Base-by-base conservation (phyloP, 2,329 filamentous ascomycete genomes). In the Diaporthe vaccinii region DNA sequence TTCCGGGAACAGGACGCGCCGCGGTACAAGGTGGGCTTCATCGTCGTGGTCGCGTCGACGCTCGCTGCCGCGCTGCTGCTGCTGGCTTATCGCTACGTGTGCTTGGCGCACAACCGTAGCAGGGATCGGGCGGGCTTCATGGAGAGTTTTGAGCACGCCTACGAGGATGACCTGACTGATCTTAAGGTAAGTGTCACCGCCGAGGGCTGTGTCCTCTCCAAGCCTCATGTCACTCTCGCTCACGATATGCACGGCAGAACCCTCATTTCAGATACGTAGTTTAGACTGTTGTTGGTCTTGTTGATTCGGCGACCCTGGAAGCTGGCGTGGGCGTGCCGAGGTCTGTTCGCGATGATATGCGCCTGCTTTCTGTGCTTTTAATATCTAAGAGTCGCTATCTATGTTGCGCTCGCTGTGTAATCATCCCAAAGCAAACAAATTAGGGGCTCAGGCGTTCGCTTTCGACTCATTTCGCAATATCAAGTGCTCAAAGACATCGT, bases 111-210 rank as follows among this genome's bases (percentile, higher is more conserved):
- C 15, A 89, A 89, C 76, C 80, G 79, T 25, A 81, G 80, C 73
- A 83, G 86, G 36, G 86, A 89, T 75, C 81, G 80, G 62, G 78
- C 83, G 2, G 86, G 86, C 3, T 83, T 82, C 14, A 73, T 82
- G n/a, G 87, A 89, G 79, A 86, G 83, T 1, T 89, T 85, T 62
- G 88, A 89, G 61, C 84, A 89, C 78, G 87, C 87, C 0, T 89
- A 87, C 74, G 86, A 89, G 69, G 87, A 89, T 79, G 87, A 89
- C 76, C 81, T 88, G 57, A 89, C 87, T 7, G 87, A 89, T 78
- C 84, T 79, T 65, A 84, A 80, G 75, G 79, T 80, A 62, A 36
- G 76, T 74, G 0, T 73, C 17, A 2, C 28, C 1, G 1, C 59
- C 3, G 2, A 3, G 14, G 0, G 6, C 14, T 5, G 0, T 2